Evolutionary conservation across 768 basidiomycete species (phyloP).

Genomic region (Phaeolepiota aurea): DNA sequence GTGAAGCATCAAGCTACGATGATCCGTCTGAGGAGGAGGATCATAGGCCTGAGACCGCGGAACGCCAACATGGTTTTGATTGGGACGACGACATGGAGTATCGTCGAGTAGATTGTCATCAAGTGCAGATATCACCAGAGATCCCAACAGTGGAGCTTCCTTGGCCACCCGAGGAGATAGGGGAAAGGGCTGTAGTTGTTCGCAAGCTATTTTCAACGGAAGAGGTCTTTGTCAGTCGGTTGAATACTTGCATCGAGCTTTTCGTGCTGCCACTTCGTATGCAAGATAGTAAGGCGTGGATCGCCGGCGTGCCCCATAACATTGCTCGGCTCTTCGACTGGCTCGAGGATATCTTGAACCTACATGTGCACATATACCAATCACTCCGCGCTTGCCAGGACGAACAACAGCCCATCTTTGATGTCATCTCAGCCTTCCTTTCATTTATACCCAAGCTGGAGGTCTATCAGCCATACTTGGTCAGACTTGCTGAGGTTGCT

Average conservation of each 20-base stretch:
- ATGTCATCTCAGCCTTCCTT: slow-evolving; percentile 51
- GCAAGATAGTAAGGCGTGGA: slow-evolving; percentile 66
- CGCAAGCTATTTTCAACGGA: slow-evolving; percentile 64
- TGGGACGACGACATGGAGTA: neutral
- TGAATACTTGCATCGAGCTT: slow-evolving; percentile 57
- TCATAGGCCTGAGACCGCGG: neutral
- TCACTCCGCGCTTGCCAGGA: slow-evolving; percentile 32
- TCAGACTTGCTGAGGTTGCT: slow-evolving; percentile 56
- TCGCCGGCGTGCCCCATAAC: slow-evolving; percentile 66
- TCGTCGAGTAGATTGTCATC: neutral
- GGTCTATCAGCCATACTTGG: slow-evolving; percentile 83
- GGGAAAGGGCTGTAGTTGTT: slow-evolving; percentile 22
- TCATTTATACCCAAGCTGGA: slow-evolving; percentile 62
- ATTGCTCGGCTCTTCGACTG: slow-evolving; percentile 76
- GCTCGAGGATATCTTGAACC: slow-evolving; percentile 77
- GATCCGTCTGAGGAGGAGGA: neutral
- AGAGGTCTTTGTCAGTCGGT: slow-evolving; percentile 53
- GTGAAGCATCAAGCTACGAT: neutral
- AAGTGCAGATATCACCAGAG: neutral
- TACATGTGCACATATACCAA: slow-evolving; percentile 59
- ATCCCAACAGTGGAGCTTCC: neutral
- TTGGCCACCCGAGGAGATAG: neutral
- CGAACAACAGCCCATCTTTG: slow-evolving; percentile 35
- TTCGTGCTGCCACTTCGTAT: slow-evolving; percentile 76
- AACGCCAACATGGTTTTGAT: neutral